Evolutionary conservation across 768 basidiomycete species (phyloP).

Genomic region (Gymnopilus junonius): DNA sequence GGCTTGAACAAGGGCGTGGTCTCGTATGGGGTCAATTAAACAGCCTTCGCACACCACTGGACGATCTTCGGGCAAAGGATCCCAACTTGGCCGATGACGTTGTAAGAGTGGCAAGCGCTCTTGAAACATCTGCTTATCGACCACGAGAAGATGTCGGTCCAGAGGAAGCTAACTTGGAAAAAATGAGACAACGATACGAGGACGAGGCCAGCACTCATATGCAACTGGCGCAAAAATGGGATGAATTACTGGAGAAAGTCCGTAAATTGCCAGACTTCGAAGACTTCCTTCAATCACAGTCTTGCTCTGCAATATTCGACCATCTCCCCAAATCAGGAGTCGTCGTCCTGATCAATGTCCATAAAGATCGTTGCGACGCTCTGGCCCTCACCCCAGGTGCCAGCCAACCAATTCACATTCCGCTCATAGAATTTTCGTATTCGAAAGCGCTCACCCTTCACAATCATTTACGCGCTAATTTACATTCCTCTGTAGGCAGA

Average conservation of each 20-base stretch:
- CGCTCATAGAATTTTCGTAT: neutral
- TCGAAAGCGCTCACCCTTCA: neutral
- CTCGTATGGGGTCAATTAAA: slow-evolving; percentile 27
- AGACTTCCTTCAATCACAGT: neutral
- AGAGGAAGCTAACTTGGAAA: neutral
- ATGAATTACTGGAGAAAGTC: neutral
- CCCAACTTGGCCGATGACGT: neutral
- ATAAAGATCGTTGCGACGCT: slow-evolving; percentile 2
- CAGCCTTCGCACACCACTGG: slow-evolving; percentile 27
- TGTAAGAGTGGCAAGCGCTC: neutral
- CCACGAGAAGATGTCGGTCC: too few species aligned
- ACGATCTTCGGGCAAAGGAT: neutral
- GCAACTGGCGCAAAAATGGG: neutral
- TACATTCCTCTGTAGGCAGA: neutral
- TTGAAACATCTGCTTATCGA: neutral
- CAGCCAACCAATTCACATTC: neutral
- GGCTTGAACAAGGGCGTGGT: slow-evolving; percentile 30
- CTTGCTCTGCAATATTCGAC: neutral
- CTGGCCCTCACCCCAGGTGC: neutral
- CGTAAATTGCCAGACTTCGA: neutral
- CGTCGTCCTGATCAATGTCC: neutral
- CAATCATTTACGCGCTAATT: neutral
- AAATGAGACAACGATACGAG: neutral
- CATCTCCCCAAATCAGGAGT: neutral
- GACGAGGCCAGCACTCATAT: neutral